Evolutionary conservation across 108 stramenopile genomes (phyloP), one percentile per base, ranked within the genome.

Genomic region (Skeletonema tropicum): DNA sequence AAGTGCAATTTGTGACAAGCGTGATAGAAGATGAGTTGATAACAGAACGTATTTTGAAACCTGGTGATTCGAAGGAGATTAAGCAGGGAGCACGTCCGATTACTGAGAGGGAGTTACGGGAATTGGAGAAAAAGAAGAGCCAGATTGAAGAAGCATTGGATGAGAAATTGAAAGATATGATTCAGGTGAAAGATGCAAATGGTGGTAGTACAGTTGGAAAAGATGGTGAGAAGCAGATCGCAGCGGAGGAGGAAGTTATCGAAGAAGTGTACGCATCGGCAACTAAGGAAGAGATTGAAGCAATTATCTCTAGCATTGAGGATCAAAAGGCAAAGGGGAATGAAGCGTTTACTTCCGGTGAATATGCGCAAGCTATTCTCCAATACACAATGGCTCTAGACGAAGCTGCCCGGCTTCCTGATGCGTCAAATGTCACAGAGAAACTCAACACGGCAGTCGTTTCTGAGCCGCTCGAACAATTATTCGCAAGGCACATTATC

Each of bases 351-450:
- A 71, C 76, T 31, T 70, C 86, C 11, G 95, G 95, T 46, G 95
- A 96, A 76, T 96, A 96, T 69, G 95, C 86, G 1, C 95, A 96
- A 77, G 95, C 95, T 14, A 78, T 96, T 46, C 74, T 96, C 13
- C 74, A 89, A 66, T 96, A 96, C 80, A 93, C 88, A 45, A 66
- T 96, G 61, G 90, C 88, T 3, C 68, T 96, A 65, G 95, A 96
- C 74, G 89, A 90, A 63, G 84, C 89, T n/a, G 89, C 90, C 30
- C 88, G 90, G 72, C 70, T 95, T 13, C 87, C 88, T 21, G 93
- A 94, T 72, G 84, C 78, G 30, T 66, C 79, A 12, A 38, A 26
- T 46, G 74, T 83, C 10, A 39, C 73, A 31, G 82, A 75, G 59
- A 35, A 3, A 21, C 52, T 72, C 14, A 62, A 33, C 23, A 41